Base-by-base conservation (phyloP, 1,139 yeast species). In the Candida sp. region DNA sequence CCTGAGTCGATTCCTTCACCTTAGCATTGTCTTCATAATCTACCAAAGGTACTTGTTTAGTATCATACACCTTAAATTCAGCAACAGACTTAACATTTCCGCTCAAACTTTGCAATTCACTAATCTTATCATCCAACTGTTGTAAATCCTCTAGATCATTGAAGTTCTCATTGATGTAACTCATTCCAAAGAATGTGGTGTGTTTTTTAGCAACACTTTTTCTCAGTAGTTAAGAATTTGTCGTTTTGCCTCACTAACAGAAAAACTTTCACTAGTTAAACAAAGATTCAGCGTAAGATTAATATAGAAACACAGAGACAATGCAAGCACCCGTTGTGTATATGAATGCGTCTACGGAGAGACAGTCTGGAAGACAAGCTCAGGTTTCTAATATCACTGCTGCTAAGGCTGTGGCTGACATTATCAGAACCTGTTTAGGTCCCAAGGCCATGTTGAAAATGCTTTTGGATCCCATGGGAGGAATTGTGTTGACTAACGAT, bases 371-470 rank as follows among this genome's bases (percentile, higher is more conserved):
- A 40, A 90, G 98, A 56, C 93, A 91, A 66, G 99, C 99, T 2
- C 99, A 95, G 70, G 78, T 88, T 48, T 88, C 97, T 49, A 95
- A 95, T 61, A 93, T 95, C 68, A 89, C 97, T 6, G 99, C 99
- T 2, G 99, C 99, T 25, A 95, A 95, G 65, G 97, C 99, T 7
- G 97, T 91, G 39, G 95, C 97, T 0, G 98, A 93, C 64, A 91
- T 95, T 59, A 90, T 95, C 56, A 80, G 99, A 64, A 93, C 99
- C 27, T 95, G 99, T 76, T 77, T 93, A 48, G 99, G 99, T n/a
- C 99, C 99, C 43, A 91, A 91, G 66, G 99, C 99, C 38, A 93
- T 93, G 99, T 79, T 93, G 51, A 95, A 95, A 71, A 93, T 95
- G 99, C 75, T 95, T 46, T 75, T 95, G 53, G 99, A 95, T 64